These are phyloP conservation scores for Suhomyces sp. DNA, from an alignment of 805 yeast species.

Conservation along the genomic window DNA sequence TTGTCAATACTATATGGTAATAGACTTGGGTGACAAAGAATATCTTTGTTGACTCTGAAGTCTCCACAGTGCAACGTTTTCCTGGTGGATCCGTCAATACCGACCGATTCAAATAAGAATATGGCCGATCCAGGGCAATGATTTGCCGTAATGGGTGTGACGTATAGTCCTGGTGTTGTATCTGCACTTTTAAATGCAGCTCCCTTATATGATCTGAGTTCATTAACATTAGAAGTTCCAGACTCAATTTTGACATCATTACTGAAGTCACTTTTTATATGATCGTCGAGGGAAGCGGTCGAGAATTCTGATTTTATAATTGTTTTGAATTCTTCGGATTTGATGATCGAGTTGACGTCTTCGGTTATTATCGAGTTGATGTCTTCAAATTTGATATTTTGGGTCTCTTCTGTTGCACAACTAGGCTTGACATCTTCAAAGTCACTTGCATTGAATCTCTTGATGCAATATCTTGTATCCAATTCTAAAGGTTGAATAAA, in stretches of 20 bases:
- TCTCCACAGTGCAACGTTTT: conserved; percentile 86
- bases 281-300: too few relatives aligned
- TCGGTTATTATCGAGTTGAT: too few relatives aligned
- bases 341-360: too few relatives aligned
- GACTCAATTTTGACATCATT: too few relatives aligned
- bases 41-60: conserved; percentile 65
- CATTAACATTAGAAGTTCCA: conserved; percentile 1
- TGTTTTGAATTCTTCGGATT: background rate
- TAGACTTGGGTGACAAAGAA: conserved; percentile 43
- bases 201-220: too few relatives aligned
- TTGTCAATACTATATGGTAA: conserved; percentile 17
- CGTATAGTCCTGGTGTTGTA: conserved; percentile 41
- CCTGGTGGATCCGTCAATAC: conserved; percentile 19
- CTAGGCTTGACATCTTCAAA: too few relatives aligned
- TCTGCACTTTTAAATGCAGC: conserved; percentile 16
- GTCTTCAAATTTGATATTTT: too few relatives aligned
- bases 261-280: too few relatives aligned
- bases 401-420: too few relatives aligned
- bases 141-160: conserved; percentile 76
- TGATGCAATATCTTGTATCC: conserved; percentile 39
- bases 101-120: conserved; percentile 59
- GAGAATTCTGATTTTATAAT: too few relatives aligned
- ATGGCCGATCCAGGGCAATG: conserved; percentile 97
- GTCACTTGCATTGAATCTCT: conserved; percentile 13
- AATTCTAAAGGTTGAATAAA: conserved; percentile 41